Evolutionary conservation across 1,284 basidiomycete species (phyloP).

Genomic region (Cutaneotrichosporon cavernicola): DNA sequence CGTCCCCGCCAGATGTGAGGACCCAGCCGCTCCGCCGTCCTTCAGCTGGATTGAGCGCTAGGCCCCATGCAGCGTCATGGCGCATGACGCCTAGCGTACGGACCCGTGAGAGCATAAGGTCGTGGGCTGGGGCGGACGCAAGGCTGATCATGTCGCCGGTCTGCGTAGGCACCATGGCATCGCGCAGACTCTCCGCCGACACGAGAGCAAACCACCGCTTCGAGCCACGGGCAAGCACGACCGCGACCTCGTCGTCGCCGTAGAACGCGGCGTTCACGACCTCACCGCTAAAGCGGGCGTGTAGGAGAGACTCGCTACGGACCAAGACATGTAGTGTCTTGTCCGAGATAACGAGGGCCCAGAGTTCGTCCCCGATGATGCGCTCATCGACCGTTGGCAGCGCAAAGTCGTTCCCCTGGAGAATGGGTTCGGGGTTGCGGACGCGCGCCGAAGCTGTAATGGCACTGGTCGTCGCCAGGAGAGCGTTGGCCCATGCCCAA

Average conservation of each 20-base stretch:
- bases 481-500: conserved; percentile 25
- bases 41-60: conserved; percentile 42
- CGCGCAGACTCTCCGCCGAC: background rate
- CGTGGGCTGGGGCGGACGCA: background rate
- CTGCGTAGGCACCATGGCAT: background rate
- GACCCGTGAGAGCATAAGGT: conserved; percentile 19
- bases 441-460: conserved; percentile 4
- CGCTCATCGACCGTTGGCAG: conserved; percentile 4
- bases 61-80: conserved; percentile 11
- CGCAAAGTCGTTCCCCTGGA: background rate
- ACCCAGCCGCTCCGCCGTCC: conserved; percentile 43
- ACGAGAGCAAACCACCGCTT: conserved; percentile 32
- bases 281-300: background rate
- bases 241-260: conserved; percentile 42
- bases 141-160: conserved; percentile 1
- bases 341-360: conserved; percentile 10
- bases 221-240: conserved; percentile 28
- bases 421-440: background rate
- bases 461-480: conserved; percentile 13
- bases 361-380: conserved; percentile 9
- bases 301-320: background rate
- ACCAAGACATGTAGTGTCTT: conserved; percentile 13
- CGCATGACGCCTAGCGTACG: conserved; percentile 20
- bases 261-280: conserved; percentile 35
- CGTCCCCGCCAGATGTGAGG: conserved; percentile 29